These are phyloP conservation scores for Psophocarpus tetragonolobus DNA, from an alignment of 306 rosid species.

Conservation along the genomic window DNA sequence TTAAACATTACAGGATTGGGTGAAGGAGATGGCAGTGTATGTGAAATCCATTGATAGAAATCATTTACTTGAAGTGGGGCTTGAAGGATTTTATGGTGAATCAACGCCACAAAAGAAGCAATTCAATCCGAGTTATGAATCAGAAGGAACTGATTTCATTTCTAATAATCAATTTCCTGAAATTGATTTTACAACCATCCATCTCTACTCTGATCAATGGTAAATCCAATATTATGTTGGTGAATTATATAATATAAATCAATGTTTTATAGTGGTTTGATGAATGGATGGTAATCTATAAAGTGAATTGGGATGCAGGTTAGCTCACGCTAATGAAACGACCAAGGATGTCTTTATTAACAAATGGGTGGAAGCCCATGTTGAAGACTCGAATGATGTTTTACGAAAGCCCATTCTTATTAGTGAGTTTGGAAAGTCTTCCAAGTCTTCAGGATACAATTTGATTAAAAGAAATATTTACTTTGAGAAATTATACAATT, in stretches of 20 bases:
- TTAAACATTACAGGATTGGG: constrained; percentile 46
- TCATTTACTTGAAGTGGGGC: constrained; percentile 45
- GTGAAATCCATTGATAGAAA: constrained; percentile 47
- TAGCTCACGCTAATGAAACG: not conserved
- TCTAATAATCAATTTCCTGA: constrained; percentile 44
- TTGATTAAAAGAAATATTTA: constrained; percentile 33
- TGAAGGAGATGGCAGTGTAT: constrained; percentile 40
- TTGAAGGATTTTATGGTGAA: constrained; percentile 52
- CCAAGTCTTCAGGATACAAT: constrained; percentile 17
- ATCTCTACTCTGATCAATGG: constrained; percentile 50
- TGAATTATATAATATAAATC: not conserved
- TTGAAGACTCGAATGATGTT: constrained; percentile 7
- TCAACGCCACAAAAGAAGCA: constrained; percentile 32
- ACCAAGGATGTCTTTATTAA: constrained; percentile 18
- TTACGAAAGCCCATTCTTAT: constrained; percentile 34
- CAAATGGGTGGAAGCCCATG: constrained; percentile 30
- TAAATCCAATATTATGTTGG: no score
- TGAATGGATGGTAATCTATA: not conserved
- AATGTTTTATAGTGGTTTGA: not conserved
- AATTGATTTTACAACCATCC: constrained; percentile 48
- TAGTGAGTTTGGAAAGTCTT: constrained; percentile 46
- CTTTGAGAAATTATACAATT: constrained; percentile 24
- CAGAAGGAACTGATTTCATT: constrained; percentile 54
- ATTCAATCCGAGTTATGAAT: constrained; percentile 33
- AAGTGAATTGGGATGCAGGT: constrained; percentile 5